These are phyloP conservation scores for Alternaria burnsii DNA, from an alignment of 2,329 filamentous ascomycete genomes.

Conservation along the genomic window DNA sequence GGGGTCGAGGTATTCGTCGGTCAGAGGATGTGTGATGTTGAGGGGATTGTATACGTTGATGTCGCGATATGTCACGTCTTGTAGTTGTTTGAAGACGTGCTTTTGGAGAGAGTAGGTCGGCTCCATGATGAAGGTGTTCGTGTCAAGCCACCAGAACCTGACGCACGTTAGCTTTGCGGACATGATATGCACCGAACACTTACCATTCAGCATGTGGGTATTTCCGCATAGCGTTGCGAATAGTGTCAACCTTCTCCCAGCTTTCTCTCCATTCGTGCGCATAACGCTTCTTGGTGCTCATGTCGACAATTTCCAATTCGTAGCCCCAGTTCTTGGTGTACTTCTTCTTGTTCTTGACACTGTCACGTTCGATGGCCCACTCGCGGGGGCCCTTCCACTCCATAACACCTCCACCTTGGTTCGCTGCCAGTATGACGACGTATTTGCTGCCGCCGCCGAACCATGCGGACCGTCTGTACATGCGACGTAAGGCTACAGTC, in stretches of 20 bases:
- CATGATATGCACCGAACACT: slow-evolving; percentile 44
- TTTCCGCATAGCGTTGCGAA: slow-evolving; percentile 87
- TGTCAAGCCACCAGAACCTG: slow-evolving; percentile 99
- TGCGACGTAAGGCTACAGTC: slow-evolving; percentile 62
- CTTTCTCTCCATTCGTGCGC: slow-evolving; percentile 99
- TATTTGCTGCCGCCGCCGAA: slow-evolving; percentile 90
- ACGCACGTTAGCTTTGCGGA: slow-evolving; percentile 36
- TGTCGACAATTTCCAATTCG: slow-evolving; percentile 93
- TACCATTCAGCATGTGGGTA: slow-evolving; percentile 97
- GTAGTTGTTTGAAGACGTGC: slow-evolving; percentile 86
- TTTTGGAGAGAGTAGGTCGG: slow-evolving; percentile 86
- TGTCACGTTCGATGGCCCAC: slow-evolving; percentile 98
- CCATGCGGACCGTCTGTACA: slow-evolving; percentile 75
- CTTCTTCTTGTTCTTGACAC: slow-evolving; percentile 90
- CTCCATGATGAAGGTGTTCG: slow-evolving; percentile 99
- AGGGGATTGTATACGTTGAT: slow-evolving; percentile 97
- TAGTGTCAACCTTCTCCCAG: slow-evolving; percentile 98
- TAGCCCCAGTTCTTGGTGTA: slow-evolving; percentile 92
- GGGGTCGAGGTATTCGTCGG: slow-evolving; percentile 77
- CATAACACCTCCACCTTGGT: slow-evolving; percentile 96
- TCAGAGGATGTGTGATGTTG: slow-evolving; percentile 87
- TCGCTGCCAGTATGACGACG: slow-evolving; percentile 92
- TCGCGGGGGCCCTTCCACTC: slow-evolving; percentile 98
- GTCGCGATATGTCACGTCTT: slow-evolving; percentile 82
- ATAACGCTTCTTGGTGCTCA: slow-evolving; percentile 98